These are phyloP conservation scores for Esteya vermicola DNA, from an alignment of 2,329 filamentous ascomycete species.

Conservation along the genomic window DNA sequence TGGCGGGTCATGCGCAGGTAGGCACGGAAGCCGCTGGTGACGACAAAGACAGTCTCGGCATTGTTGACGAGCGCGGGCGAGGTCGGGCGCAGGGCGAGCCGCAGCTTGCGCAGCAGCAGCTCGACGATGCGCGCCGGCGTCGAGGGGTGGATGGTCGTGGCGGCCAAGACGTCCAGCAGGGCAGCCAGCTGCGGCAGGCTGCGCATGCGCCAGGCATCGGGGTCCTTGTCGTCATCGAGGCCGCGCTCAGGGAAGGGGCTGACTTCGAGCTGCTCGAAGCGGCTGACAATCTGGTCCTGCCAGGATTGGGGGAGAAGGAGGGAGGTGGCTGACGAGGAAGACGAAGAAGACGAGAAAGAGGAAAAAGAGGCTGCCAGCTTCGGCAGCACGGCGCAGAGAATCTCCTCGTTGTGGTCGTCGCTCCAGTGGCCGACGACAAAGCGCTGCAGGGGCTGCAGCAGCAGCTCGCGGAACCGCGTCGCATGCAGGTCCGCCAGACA, in stretches of 20 bases:
- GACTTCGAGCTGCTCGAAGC: constrained; percentile 50
- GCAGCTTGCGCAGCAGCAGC: constrained; percentile 50
- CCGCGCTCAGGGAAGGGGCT: constrained; percentile 51
- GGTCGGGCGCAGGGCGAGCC: constrained; percentile 48
- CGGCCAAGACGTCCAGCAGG: constrained; percentile 47
- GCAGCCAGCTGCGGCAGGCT: constrained; percentile 56
- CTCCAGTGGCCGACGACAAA: constrained; percentile 68
- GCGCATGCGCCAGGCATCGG: constrained; percentile 45
- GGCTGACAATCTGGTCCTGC: constrained; percentile 59
- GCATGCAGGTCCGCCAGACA: constrained; percentile 61
- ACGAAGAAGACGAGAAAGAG: too few species aligned
- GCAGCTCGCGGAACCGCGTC: constrained; percentile 63
- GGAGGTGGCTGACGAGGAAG: constrained; percentile 27
- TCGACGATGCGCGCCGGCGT: constrained; percentile 50
- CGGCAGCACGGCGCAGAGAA: constrained; percentile 54
- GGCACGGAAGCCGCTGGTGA: constrained; percentile 59
- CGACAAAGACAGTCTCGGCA: constrained; percentile 56
- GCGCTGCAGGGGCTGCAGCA: constrained; percentile 70
- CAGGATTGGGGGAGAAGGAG: constrained; percentile 49
- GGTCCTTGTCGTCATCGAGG: constrained; percentile 46
- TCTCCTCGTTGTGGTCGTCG: constrained; percentile 47
- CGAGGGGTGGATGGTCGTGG: constrained; percentile 44
- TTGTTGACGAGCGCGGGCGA: constrained; percentile 34
- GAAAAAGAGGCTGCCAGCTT: constrained; percentile 47
- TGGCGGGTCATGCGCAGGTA: constrained; percentile 53